Evolutionary conservation across 2,329 filamentous ascomycete species (phyloP), one percentile per base, ranked within the genome.

Genomic region (Dothideomycetes sp.): DNA sequence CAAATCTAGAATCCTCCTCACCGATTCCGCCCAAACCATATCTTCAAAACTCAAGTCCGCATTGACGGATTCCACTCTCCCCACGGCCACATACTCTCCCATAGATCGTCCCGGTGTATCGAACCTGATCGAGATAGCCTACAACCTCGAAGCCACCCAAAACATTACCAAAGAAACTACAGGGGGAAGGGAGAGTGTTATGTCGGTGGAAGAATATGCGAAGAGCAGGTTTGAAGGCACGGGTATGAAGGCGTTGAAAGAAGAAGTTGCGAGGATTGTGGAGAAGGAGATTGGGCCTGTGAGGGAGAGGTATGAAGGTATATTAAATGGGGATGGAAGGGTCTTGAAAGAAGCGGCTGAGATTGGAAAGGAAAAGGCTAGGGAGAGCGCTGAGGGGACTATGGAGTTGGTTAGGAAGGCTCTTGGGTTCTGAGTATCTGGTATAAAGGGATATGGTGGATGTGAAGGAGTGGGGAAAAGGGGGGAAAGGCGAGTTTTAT

Each of bases 51-150:
- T 96, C 48, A 76, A 70, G 49, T 62, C 66, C 5, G 85, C 91
- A 6, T 58, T 86, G 22, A 96, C 91, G 1, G 91, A 98, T 61
- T 81, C 76, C 0, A n/a, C n/a, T n/a, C 57, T 73, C 0, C 70
- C 74, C 2, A 61, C 63, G 2, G 75, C 95, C 28, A 78, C 76
- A 1, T 95, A 91, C 58, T 80, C 94, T 48, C 78, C 78, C 0
- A 54, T 59, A 1, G 54, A 51, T 0, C 71, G 91, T 17, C 89
- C 89, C 0, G 91, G 87, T 0, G 82, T 98, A 3, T 80, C 88
- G 9, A 98, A 96, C 57, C 68, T 98, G 10, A 63, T 98, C 1
- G 78, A 86, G 43, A 74, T 98, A 12, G 64, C 89, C n/a, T 78
- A 78, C 17, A 75, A 84, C 47, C 76, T 89, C 51, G 56, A 68